Conservation (phyloP, 768 basidiomycete genomes). For the Exidia glandulosa region DNA sequence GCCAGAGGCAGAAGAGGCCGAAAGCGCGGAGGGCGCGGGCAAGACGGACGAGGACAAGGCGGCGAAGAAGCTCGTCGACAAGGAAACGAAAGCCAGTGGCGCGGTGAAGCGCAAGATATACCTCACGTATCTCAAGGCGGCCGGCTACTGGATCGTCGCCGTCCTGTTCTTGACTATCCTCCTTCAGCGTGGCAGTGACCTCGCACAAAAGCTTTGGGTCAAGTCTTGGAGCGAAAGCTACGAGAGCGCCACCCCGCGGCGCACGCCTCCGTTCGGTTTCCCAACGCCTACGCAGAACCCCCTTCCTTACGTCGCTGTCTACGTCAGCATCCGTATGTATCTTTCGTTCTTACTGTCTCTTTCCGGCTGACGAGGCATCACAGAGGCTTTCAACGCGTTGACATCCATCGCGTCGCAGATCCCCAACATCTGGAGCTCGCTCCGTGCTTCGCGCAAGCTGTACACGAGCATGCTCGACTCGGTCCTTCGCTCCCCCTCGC, state of each 20-base stretch:
- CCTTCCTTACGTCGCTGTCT: not conserved
- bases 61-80: not conserved
- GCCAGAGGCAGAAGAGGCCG: not conserved
- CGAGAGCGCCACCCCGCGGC: not conserved
- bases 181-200: not conserved
- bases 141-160: not conserved
- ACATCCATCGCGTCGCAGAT: not conserved
- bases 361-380: not conserved
- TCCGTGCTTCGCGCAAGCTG: constrained; percentile 13
- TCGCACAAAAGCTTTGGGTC: not conserved
- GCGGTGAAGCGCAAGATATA: not conserved
- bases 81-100: not conserved
- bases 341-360: not conserved
- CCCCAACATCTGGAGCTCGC: constrained; percentile 1
- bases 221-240: not conserved
- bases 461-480: constrained; percentile 11
- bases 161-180: not conserved
- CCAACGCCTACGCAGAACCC: not conserved
- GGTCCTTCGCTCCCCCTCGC: constrained; percentile 13
- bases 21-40: not conserved
- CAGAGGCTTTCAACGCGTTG: not conserved
- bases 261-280: not conserved
- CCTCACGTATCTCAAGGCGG: not conserved
- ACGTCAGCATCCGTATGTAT: not conserved
- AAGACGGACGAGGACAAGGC: not conserved